Evolutionary conservation across 306 rosid genomes (phyloP), one percentile per base, ranked within the genome.

Genomic region (Cucumis cinereus): DNA sequence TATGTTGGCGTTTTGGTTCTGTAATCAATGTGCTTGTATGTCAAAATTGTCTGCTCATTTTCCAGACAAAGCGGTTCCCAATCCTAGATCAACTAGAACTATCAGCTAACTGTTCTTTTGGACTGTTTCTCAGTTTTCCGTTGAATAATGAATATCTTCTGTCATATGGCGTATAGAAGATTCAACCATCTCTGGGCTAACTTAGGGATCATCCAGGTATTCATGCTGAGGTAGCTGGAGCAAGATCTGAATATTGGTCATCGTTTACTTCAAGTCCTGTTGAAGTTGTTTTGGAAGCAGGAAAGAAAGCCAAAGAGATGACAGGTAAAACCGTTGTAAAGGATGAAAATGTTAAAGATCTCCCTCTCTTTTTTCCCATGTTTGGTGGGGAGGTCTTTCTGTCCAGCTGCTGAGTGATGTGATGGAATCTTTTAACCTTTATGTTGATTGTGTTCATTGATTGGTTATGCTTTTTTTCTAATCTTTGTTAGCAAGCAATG

Each of bases 211-310:
- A 30, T 3, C 35, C 86, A 94, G 98, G 89, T 68, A 84, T 94
- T 79, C 93, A 87, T 81, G 84, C 89, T 68, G 99, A 94, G 61
- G 89, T 94, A 43, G 96, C 96, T 76, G 83, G 79, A 79, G 88
- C 88, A 80, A 89, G 86, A 92, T 80, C 45, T 40, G 85, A 87
- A 10, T 92, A 81, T 73, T 94, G 99, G 99, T 92, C 97, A 59
- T 76, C 87, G 23, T 85, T 90, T 38, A 88, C 88, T 69, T 87
- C 92, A 56, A 76, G 54, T 64, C 99, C 99, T 6, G 79, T 80
- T 19, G 92, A 86, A 79, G 87, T 85, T 77, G 88, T 94, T 67
- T 68, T 89, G 86, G 89, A 87, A 19, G 96, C 97, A 5, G 99
- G 91, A 85, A 80, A 89, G 81, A 94, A 81, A 82, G 96, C 96